phyloP scores from a whole-genome alignment of 805 yeast genomes.

The Barnettozyma californica region DNA sequence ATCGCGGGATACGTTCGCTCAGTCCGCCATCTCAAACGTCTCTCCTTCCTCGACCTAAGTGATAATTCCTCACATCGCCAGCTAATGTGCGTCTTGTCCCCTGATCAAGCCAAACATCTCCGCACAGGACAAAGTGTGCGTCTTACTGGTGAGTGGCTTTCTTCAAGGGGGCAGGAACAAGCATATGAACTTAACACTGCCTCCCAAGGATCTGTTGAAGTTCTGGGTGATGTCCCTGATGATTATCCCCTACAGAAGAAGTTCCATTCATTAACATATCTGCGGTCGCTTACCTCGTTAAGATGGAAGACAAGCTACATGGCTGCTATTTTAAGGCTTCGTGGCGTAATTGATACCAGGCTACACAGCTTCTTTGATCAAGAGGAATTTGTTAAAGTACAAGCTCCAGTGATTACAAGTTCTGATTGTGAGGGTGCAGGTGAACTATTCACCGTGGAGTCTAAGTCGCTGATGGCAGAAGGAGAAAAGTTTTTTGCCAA shows the following conservation, averaged over 20 bases:
- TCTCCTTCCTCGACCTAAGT: conserved; percentile 71
- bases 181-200: conserved; percentile 38
- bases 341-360: conserved; percentile 59
- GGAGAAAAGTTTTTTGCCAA: conserved; percentile 51
- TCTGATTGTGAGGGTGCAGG: conserved; percentile 99
- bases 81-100: conserved; percentile 51
- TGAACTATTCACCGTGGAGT: conserved; percentile 64
- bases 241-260: conserved; percentile 84
- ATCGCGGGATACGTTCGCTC: conserved; percentile 75
- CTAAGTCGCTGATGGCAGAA: conserved; percentile 20
- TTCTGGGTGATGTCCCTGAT: conserved; percentile 59
- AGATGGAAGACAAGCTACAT: conserved; percentile 70
- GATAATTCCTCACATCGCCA: conserved; percentile 67
- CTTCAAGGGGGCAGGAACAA: conserved; percentile 48
- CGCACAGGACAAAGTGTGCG: conserved; percentile 44
- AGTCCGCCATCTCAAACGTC: conserved; percentile 64
- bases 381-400: conserved; percentile 59
- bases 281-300: conserved; percentile 69
- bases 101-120: conserved; percentile 26
- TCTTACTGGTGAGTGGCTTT: conserved; percentile 38
- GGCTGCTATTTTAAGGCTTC: conserved; percentile 61
- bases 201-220: conserved; percentile 30
- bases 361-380: conserved; percentile 49
- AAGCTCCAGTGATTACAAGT: conserved; percentile 82
- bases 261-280: conserved; percentile 54